Base-by-base conservation (phyloP, 2,329 filamentous ascomycete genomes). In the Coniochaeta prunicola region DNA sequence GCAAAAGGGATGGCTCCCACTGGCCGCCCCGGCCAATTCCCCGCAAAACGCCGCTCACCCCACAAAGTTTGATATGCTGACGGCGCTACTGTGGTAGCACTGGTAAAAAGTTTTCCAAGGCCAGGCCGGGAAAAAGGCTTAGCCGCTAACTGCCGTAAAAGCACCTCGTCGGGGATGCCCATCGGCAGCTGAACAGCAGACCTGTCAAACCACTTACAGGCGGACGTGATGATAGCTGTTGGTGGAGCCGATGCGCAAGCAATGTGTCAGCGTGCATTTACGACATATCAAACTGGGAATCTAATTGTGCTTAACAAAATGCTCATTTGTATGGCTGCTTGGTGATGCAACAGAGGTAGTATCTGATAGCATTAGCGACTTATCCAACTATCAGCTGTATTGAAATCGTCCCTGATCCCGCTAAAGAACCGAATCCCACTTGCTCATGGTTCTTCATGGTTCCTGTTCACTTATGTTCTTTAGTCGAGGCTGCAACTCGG, bases 381-480 rank as follows among this genome's bases (percentile, higher is more conserved):
- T n/a, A n/a, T n/a, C n/a, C 40, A 45, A 4, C 2, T 21, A n/a
- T 45, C 4, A 24, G 8, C n/a, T n/a, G 21, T 24, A 21, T 45
- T 24, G 9, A 45, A 7, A 4, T 2, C 5, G 19, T 24, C n/a
- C n/a, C 19, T 21, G 9, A 21, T 7, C 8, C n/a, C 36, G 8
- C 17, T 17, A 19, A 40, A 24, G 19, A 53, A n/a, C 24, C 48
- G 31, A 53, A 53, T n/a, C n/a, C n/a, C n/a, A 30, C 24, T 3
- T 30, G 7, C 10, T 3, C 24, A 30, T 33, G 24, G 5, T 53
- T 33, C 21, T n/a, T 64, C 58, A 76, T 48, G 74, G 72, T 58
- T 76, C 74, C 48, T 77, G 74, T 57, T 76, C 69, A 15, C 68
- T 66, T 45, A 77, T 75, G 38, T 69, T 71, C 45, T 75, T 70